phyloP scores from a whole-genome alignment of 2,329 filamentous ascomycete genomes.

The Colletotrichum lindemuthianum region DNA sequence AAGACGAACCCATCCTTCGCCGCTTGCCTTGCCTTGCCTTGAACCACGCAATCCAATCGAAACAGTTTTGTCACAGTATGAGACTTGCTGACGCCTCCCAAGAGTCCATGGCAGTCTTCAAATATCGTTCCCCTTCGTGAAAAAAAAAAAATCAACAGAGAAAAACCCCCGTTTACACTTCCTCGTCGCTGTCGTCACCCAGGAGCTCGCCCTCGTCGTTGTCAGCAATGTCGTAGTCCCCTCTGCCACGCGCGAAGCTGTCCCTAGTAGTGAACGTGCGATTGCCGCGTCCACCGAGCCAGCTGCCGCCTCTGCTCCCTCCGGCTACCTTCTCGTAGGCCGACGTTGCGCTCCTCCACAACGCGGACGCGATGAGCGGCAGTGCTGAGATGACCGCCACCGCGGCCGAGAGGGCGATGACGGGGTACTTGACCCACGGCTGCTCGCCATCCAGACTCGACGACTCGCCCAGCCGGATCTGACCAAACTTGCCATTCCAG shows the following conservation, averaged over 20 bases:
- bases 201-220: slow-evolving; percentile 95
- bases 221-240: slow-evolving; percentile 90
- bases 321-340: slow-evolving; percentile 61
- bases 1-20: neutral
- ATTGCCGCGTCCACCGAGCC: slow-evolving; percentile 64
- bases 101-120: neutral
- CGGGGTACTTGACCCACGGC: slow-evolving; percentile 83
- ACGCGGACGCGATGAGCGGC: slow-evolving; percentile 76
- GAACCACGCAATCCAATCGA: slow-evolving; percentile 22
- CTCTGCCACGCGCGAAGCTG: slow-evolving; percentile 85
- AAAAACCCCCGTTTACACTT: slow-evolving; percentile 58
- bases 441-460: slow-evolving; percentile 73
- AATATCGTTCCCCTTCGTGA: neutral
- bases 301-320: slow-evolving; percentile 61
- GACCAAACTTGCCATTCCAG: slow-evolving; percentile 91
- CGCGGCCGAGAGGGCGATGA: slow-evolving; percentile 74
- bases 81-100: neutral
- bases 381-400: slow-evolving; percentile 69
- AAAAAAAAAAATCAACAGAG: neutral
- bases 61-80: slow-evolving; percentile 15
- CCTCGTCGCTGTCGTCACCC: slow-evolving; percentile 93
- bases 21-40: neutral
- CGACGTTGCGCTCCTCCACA: slow-evolving; percentile 74
- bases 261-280: slow-evolving; percentile 87
- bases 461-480: slow-evolving; percentile 86